Evolutionary conservation across 805 yeast species (phyloP), one percentile per base, ranked within the genome.

Genomic region (Debaryomyces castellii): DNA sequence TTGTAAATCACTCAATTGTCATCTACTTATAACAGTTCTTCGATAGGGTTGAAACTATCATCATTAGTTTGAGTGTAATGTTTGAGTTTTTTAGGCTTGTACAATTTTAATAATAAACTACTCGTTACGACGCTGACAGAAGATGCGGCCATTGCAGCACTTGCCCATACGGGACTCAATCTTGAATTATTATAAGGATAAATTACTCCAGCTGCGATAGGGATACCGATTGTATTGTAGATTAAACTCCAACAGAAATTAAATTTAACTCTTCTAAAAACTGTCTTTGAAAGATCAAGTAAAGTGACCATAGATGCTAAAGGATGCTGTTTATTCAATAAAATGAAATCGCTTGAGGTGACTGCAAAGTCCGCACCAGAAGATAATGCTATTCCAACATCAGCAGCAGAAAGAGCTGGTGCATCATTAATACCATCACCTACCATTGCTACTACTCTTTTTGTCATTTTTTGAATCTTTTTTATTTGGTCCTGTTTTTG

Each of bases 351-450:
- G 46, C 88, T 83, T 3, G 90, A 81, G 2, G 85, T 80, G 43
- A 86, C 70, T 0, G 94, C 91, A 40, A 87, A 67, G 52, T 87
- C 94, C 1, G 90, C 81, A 0, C 92, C 92, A 0, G 85, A 76
- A 0, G 90, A 86, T 49, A 87, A 69, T 0, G 94, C 90, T 39
- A 87, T 74, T 3, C 94, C 94, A 17, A 87, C 82, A 64, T 85
- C 89, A 0, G 94, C 89, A 1, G 78, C 69, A 3, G 89, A 78
- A 42, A 87, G 66, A 0, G 94, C 89, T 1, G 92, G 92, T 0
- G 94, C 89, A 62, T 87, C 98, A 64, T 91, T 91, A 11, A 92
- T 97, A 69, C 98, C 98, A 68, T 91, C 98, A 55, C 99, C 99
- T n/a, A 98, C 91, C 91, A 87, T 85, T 0, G 89, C 90, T 3